Evolutionary conservation across 164 flowering plant species (phyloP).

Genomic region (Macadamia tetraphylla): DNA sequence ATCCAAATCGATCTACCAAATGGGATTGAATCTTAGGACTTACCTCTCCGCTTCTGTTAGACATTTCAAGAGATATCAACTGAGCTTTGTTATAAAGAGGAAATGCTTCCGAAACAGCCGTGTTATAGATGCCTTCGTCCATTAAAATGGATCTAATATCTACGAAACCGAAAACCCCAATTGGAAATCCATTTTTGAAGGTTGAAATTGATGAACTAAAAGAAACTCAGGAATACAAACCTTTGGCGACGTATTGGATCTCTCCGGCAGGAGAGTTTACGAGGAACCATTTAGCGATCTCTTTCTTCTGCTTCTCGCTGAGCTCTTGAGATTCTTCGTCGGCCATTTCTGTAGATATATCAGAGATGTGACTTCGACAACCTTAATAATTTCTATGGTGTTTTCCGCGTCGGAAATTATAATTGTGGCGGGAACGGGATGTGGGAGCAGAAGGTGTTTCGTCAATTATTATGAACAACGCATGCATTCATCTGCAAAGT

Average conservation of each 20-base stretch:
- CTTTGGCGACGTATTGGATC: constrained; percentile 94
- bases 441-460: too few relatives aligned
- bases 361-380: background rate
- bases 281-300: constrained; percentile 97
- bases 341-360: constrained; percentile 20
- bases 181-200: background rate
- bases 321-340: constrained; percentile 30
- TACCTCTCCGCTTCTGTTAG: constrained; percentile 77
- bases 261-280: constrained; percentile 91
- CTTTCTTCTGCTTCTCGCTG: constrained; percentile 39
- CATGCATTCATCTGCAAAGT: background rate
- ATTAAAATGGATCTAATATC: constrained; percentile 58
- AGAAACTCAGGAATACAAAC: constrained; percentile 23
- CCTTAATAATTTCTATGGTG: background rate
- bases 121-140: constrained; percentile 55
- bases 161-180: constrained; percentile 17
- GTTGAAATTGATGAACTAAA: background rate
- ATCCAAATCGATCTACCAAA: background rate
- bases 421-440: background rate
- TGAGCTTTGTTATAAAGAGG: constrained; percentile 82
- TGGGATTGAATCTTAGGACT: constrained; percentile 10
- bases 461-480: too few relatives aligned
- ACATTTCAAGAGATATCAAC: constrained; percentile 71
- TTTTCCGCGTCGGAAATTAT: background rate
- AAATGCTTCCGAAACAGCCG: constrained; percentile 77